Evolutionary conservation across 257 asterid species (phyloP).

Genomic region (Leptodermis oblonga): DNA sequence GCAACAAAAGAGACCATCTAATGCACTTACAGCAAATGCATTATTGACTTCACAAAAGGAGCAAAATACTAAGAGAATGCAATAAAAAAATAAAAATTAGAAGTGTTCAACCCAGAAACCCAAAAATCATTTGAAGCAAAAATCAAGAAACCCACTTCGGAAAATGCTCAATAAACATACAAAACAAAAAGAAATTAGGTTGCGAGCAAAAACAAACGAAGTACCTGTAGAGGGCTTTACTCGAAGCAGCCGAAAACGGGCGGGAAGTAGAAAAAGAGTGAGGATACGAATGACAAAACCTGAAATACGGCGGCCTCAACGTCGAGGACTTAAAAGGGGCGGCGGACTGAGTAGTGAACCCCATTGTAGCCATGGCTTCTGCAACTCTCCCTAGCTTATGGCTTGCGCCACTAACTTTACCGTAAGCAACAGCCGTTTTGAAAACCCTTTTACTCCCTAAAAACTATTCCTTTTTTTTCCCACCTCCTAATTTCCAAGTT

Average conservation of each 20-base stretch:
- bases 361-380: conserved; percentile 76
- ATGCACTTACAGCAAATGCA: too few relatives aligned
- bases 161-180: conserved; percentile 15
- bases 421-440: conserved; percentile 68
- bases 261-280: conserved; percentile 40
- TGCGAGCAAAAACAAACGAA: background rate
- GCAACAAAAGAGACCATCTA: too few relatives aligned
- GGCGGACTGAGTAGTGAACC: conserved; percentile 54
- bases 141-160: conserved; percentile 8
- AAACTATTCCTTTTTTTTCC: background rate
- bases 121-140: background rate
- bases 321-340: conserved; percentile 47
- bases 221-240: conserved; percentile 55
- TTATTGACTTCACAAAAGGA: too few relatives aligned
- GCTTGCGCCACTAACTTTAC: conserved; percentile 43
- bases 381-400: conserved; percentile 57
- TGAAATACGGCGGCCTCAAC: conserved; percentile 36
- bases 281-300: conserved; percentile 41
- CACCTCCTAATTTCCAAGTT: background rate
- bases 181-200: background rate
- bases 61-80: background rate
- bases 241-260: conserved; percentile 30
- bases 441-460: conserved; percentile 17
- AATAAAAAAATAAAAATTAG: too few relatives aligned
- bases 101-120: background rate